Conservation (phyloP, 768 basidiomycete genomes). For the Ephemerocybe angulata region DNA sequence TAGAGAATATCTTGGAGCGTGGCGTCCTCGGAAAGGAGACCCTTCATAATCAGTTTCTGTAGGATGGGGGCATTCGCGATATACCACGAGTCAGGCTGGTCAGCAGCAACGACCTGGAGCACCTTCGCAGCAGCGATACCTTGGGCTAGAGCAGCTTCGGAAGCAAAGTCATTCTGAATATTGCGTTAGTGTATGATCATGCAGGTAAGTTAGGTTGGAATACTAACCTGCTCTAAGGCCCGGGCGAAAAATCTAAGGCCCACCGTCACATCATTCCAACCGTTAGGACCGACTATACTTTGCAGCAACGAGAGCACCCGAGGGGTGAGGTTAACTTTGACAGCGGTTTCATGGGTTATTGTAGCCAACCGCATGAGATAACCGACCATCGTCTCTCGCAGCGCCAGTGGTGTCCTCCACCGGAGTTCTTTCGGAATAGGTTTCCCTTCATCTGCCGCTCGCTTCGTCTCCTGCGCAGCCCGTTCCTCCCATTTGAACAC, state of each 20-base stretch:
- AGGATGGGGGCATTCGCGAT: constrained; percentile 63
- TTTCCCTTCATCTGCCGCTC: constrained; percentile 15
- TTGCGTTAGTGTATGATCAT: constrained; percentile 6
- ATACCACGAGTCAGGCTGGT: constrained; percentile 85
- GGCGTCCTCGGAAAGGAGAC: constrained; percentile 75
- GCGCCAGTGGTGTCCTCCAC: constrained; percentile 76
- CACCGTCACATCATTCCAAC: constrained; percentile 90
- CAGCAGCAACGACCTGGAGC: constrained; percentile 77
- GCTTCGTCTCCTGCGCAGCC: constrained; percentile 29
- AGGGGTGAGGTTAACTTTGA: constrained; percentile 48
- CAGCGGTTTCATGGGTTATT: constrained; percentile 52
- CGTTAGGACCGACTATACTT: constrained; percentile 73
- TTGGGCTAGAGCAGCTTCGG: constrained; percentile 58
- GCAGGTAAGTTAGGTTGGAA: neutral
- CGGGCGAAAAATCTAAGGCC: constrained; percentile 88
- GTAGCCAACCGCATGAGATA: constrained; percentile 90
- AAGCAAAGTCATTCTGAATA: constrained; percentile 68
- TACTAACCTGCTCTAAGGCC: constrained; percentile 71
- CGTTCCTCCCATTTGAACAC: constrained; percentile 93
- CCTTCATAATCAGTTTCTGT: constrained; percentile 83
- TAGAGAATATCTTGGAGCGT: constrained; percentile 77
- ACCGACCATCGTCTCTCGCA: constrained; percentile 90
- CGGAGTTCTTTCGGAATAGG: constrained; percentile 21
- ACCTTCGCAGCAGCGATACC: constrained; percentile 85
- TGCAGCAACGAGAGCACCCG: constrained; percentile 66